phyloP scores from a whole-genome alignment of 2,329 filamentous ascomycete genomes.

The Lasiodiplodia theobromae region DNA sequence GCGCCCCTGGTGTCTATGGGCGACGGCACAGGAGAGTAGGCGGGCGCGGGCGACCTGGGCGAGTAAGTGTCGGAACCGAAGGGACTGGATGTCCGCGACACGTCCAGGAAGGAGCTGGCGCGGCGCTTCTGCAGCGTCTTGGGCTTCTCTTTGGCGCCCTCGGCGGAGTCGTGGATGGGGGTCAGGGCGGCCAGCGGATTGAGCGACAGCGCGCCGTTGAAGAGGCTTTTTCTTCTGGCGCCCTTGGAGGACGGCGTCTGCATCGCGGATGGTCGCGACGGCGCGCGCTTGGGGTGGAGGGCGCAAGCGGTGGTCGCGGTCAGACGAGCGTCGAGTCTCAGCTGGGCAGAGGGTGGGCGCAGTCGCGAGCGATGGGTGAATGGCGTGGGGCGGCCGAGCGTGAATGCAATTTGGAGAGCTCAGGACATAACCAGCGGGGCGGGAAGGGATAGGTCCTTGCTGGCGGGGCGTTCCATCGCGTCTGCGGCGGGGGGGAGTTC shows the following conservation, averaged over 20 bases:
- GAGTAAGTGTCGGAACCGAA: slow-evolving; percentile 47
- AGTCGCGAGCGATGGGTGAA: neutral
- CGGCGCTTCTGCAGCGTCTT: slow-evolving; percentile 45
- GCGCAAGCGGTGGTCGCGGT: neutral
- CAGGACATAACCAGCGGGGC: slow-evolving; percentile 25
- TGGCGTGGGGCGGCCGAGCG: slow-evolving; percentile 7
- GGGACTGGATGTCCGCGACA: slow-evolving; percentile 43
- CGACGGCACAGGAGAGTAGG: slow-evolving; percentile 21
- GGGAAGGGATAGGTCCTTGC: slow-evolving; percentile 12
- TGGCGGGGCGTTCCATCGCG: slow-evolving; percentile 15
- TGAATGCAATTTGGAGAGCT: slow-evolving; percentile 14
- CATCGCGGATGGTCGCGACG: slow-evolving; percentile 14
- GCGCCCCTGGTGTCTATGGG: slow-evolving; percentile 34
- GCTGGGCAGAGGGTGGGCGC: neutral
- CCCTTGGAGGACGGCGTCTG: slow-evolving; percentile 29
- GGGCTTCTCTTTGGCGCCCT: slow-evolving; percentile 35
- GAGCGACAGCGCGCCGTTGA: slow-evolving; percentile 35
- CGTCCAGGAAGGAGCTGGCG: slow-evolving; percentile 26
- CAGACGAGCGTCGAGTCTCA: neutral
- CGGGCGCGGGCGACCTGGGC: slow-evolving; percentile 18
- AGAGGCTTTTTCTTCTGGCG: slow-evolving; percentile 47
- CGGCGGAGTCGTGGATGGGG: slow-evolving; percentile 35
- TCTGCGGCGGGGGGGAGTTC: neutral
- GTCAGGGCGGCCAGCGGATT: slow-evolving; percentile 43
- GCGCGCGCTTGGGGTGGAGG: neutral